phyloP scores from a whole-genome alignment of 2,329 filamentous ascomycete species.

The Fusarium ramigenum region DNA sequence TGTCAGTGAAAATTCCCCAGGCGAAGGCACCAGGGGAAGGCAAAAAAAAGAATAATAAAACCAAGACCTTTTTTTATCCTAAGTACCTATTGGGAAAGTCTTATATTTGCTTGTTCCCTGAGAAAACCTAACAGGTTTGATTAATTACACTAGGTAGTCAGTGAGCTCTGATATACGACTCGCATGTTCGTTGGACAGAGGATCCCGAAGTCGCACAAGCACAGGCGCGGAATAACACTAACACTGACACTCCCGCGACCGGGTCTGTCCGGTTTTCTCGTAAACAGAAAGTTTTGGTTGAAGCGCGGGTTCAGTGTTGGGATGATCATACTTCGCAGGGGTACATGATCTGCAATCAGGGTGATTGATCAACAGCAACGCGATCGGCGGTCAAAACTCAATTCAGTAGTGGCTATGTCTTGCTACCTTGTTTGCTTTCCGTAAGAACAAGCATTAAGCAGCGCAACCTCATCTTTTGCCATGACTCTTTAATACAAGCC shows the following conservation, averaged over 20 bases:
- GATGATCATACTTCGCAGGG: not conserved
- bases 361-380: conserved; percentile 12
- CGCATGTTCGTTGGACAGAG: not conserved
- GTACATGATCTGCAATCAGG: conserved; percentile 8
- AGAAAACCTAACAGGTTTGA: not conserved
- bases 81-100: too few species aligned
- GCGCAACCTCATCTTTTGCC: not conserved
- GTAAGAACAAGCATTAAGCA: not conserved
- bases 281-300: not conserved
- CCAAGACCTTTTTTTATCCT: too few species aligned
- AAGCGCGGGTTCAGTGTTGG: not conserved
- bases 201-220: not conserved
- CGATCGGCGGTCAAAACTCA: conserved; percentile 5
- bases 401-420: not conserved
- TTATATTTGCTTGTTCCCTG: too few species aligned
- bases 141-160: not conserved
- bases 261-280: not conserved
- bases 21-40: not conserved
- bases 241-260: not conserved
- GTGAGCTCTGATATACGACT: not conserved
- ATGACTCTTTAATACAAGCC: not conserved
- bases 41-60: too few species aligned
- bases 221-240: not conserved
- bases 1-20: not conserved
- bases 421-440: not conserved